Conservation (phyloP, 495 filamentous ascomycete genomes). For the Opeltia flavorubescens region DNA sequence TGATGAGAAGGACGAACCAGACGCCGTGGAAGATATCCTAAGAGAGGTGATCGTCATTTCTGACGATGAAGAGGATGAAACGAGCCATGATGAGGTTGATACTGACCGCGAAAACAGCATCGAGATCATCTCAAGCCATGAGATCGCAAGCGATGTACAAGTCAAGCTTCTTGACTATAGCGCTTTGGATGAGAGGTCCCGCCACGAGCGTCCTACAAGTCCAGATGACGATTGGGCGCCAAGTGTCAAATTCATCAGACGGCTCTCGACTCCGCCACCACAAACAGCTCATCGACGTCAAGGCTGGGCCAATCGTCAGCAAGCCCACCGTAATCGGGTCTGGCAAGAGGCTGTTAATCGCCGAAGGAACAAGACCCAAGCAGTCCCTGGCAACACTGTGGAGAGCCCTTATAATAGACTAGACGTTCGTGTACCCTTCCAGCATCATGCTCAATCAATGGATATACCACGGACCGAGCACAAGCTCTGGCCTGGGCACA, state of each 20-base stretch:
- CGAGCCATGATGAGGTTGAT: slow-evolving; percentile 17
- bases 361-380: slow-evolving; percentile 4
- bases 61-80: slow-evolving; percentile 27
- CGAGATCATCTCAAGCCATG: slow-evolving; percentile 7
- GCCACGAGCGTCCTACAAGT: slow-evolving; percentile 1
- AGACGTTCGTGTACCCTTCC: background rate
- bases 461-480: background rate
- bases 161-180: slow-evolving; percentile 8
- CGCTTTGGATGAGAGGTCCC: background rate
- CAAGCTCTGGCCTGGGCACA: background rate
- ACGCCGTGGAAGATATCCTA: slow-evolving; percentile 32
- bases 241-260: background rate
- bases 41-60: slow-evolving; percentile 35
- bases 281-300: background rate
- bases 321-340: slow-evolving; percentile 6
- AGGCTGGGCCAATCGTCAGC: slow-evolving; percentile 1
- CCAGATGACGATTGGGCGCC: slow-evolving; percentile 1
- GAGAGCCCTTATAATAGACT: background rate
- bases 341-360: slow-evolving; percentile 11
- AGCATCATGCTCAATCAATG: background rate
- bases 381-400: background rate
- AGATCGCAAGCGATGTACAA: slow-evolving; percentile 3
- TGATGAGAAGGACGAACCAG: slow-evolving; percentile 36
- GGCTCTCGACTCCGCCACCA: background rate
- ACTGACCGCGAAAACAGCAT: slow-evolving; percentile 4